A percentile compares a stretch with the other conserved stretches of the same genome.
Conservation (phyloP, 192 early-diverging fungal species). For the Haplosporangium gracile region DNA sequence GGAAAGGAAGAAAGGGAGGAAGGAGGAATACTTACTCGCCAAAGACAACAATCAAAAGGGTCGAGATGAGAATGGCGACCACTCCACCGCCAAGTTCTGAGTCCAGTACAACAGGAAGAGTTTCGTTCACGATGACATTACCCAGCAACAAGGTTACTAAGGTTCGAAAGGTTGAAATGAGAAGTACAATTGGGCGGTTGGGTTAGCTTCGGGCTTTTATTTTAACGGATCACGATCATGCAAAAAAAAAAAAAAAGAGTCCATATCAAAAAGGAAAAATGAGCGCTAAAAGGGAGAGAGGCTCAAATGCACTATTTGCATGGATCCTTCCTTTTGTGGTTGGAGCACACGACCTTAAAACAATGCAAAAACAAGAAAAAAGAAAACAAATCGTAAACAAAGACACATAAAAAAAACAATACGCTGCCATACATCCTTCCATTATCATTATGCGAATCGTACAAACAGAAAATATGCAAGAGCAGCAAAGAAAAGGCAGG, state of each 20-base stretch:
- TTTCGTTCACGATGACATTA: conserved; percentile 97
- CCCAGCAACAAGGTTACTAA: conserved; percentile 88
- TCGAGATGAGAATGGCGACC: conserved; percentile 89
- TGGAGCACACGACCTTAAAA: conserved; percentile 3
- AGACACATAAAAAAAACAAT: background rate
- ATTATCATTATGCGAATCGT: no score
- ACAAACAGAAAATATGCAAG: no score
- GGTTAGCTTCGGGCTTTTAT: conserved; percentile 4
- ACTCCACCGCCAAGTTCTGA: conserved; percentile 82
- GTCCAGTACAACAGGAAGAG: conserved; percentile 89
- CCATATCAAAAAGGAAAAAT: background rate
- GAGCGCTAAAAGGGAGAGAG: background rate
- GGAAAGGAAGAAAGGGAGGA: background rate
- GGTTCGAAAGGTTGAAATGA: background rate
- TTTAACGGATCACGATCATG: background rate
- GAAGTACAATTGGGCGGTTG: background rate
- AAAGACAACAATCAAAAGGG: conserved; percentile 92
- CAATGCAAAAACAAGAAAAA: background rate
- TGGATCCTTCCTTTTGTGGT: conserved; percentile 7
- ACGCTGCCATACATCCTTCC: no score
- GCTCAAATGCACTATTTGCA: background rate
- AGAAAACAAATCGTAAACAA: background rate
- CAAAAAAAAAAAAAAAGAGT: background rate
- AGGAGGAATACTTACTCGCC: conserved; percentile 79
- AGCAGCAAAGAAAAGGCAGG: background rate